Conservation (phyloP, 2,329 filamentous ascomycete species). For the Aspergillus piperis region DNA sequence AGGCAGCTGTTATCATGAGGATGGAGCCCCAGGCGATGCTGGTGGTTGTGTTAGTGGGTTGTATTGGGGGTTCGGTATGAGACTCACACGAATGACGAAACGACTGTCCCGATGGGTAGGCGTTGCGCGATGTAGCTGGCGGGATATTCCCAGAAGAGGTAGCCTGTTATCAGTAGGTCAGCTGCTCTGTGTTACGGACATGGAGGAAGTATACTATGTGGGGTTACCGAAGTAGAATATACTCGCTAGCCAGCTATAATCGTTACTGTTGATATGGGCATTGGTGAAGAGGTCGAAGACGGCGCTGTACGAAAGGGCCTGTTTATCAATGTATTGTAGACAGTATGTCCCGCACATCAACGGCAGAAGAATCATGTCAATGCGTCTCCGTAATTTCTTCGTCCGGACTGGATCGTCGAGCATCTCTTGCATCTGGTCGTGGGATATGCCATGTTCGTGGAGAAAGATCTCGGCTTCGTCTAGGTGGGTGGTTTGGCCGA, state of each 20-base stretch:
- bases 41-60: background rate
- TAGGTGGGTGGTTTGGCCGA: constrained; percentile 37
- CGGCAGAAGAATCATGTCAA: constrained; percentile 55
- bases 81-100: constrained; percentile 18
- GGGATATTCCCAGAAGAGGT: constrained; percentile 47
- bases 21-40: constrained; percentile 47
- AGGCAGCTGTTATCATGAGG: constrained; percentile 48
- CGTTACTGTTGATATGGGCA: constrained; percentile 45
- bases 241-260: constrained; percentile 57
- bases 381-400: constrained; percentile 43
- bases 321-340: constrained; percentile 60
- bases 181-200: too few species aligned
- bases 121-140: constrained; percentile 39
- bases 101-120: constrained; percentile 23
- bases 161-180: constrained; percentile 20
- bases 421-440: constrained; percentile 47
- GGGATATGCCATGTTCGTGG: constrained; percentile 49
- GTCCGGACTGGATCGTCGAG: constrained; percentile 44
- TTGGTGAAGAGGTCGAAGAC: constrained; percentile 58
- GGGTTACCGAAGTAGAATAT: constrained; percentile 55
- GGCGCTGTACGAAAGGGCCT: constrained; percentile 56
- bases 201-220: too few species aligned
- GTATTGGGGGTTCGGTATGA: too few species aligned
- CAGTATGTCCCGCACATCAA: constrained; percentile 45
- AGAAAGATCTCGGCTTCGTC: constrained; percentile 55